phyloP scores from a whole-genome alignment of 78 protist genomes.

The Capsaspora owczarzaki region DNA sequence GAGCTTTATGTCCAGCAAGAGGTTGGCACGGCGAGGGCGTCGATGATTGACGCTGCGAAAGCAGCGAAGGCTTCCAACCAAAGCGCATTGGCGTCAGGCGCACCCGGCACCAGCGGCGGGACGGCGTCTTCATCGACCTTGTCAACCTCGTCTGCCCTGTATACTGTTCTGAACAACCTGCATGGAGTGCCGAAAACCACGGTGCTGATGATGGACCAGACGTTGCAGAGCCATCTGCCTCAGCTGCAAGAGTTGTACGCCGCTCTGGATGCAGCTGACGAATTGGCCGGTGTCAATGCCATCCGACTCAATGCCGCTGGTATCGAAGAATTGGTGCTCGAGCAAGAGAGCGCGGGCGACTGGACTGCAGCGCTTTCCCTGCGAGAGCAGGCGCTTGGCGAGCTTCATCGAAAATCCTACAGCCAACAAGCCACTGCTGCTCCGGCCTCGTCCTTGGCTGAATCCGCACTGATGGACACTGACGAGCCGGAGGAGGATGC shows the following conservation, averaged over 20 bases:
- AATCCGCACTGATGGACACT: too few relatives aligned
- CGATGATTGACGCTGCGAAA: too few relatives aligned
- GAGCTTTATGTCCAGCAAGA: background rate
- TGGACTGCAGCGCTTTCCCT: conserved; percentile 14
- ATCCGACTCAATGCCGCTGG: background rate
- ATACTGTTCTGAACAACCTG: too few relatives aligned
- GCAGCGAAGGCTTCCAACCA: background rate
- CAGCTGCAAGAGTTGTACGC: conserved; percentile 8
- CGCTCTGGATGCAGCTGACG: conserved; percentile 12
- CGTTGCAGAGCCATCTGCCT: background rate
- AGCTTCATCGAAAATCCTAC: too few relatives aligned
- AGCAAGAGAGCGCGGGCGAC: conserved; percentile 9
- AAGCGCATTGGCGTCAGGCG: background rate
- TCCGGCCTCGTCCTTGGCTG: too few relatives aligned
- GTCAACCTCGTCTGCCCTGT: too few relatives aligned
- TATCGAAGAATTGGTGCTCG: conserved; percentile 5
- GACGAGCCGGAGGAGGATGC: background rate
- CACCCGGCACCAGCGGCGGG: background rate
- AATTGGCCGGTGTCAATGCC: conserved; percentile 14
- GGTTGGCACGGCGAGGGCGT: background rate
- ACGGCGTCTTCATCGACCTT: too few relatives aligned
- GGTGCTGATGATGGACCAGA: too few relatives aligned
- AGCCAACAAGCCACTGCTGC: too few relatives aligned
- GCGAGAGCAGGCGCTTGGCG: conserved; percentile 4
- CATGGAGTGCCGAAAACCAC: too few relatives aligned